Percentiles rank a stretch among this genome's conserved stretches.
Conservation (phyloP, 805 yeast species). For the Candida maltosa region DNA sequence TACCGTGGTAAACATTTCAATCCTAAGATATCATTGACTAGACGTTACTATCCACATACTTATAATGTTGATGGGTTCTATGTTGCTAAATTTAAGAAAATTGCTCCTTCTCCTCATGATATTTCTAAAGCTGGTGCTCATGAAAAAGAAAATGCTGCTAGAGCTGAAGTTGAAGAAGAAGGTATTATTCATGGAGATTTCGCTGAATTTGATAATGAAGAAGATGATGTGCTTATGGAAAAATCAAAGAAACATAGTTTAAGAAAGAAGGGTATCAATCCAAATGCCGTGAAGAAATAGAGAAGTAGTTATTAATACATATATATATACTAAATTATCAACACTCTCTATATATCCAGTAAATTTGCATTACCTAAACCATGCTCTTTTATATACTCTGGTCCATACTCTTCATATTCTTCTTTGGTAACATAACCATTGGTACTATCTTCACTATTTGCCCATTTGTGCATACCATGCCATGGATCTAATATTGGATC, state of each 20-base stretch:
- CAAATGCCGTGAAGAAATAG: slow-evolving; percentile 36
- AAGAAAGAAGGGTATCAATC: slow-evolving; percentile 72
- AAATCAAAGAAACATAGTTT: slow-evolving; percentile 62
- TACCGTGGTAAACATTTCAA: slow-evolving; percentile 91
- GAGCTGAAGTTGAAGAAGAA: slow-evolving; percentile 78
- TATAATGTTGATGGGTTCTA: slow-evolving; percentile 98
- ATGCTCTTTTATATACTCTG: slow-evolving; percentile 86
- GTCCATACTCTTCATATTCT: slow-evolving; percentile 86
- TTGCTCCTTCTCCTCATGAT: slow-evolving; percentile 82
- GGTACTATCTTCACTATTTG: slow-evolving; percentile 44
- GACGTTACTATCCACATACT: slow-evolving; percentile 97
- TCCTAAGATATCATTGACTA: slow-evolving; percentile 70
- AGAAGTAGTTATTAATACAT: slow-evolving; percentile 8
- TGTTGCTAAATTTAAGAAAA: slow-evolving; percentile 94
- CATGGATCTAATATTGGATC: slow-evolving; percentile 82
- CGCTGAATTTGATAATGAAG: slow-evolving; percentile 74
- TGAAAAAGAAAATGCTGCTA: slow-evolving; percentile 79
- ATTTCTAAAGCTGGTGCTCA: slow-evolving; percentile 82
- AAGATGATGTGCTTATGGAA: slow-evolving; percentile 69
- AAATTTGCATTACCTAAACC: slow-evolving; percentile 62
- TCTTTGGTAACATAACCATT: slow-evolving; percentile 54
- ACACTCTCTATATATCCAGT: slow-evolving; percentile 8
- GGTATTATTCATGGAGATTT: slow-evolving; percentile 84
- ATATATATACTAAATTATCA: slow-evolving; percentile 2
- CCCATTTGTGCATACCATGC: slow-evolving; percentile 90